Percentiles rank a stretch among this genome's conserved stretches.
These are phyloP conservation scores for Solanum megistacrolobum DNA, from an alignment of 257 asterid species.

Conservation along the genomic window DNA sequence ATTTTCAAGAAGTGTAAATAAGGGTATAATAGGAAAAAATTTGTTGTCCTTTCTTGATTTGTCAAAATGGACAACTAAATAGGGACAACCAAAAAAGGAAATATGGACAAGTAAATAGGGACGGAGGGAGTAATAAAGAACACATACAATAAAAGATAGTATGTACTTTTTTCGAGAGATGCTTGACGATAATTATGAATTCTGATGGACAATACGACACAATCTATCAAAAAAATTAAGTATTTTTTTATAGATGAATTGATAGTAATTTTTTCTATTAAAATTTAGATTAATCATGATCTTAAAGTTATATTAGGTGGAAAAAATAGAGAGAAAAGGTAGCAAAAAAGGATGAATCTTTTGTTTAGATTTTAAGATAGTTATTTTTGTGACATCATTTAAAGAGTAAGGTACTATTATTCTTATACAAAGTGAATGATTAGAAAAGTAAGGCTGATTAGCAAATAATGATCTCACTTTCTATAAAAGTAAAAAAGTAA, in stretches of 20 bases:
- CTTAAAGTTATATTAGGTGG: too few species aligned
- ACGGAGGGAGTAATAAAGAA: not conserved
- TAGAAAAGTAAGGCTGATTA: not conserved
- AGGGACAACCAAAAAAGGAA: too few species aligned
- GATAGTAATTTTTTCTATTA: not conserved
- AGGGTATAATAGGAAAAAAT: too few species aligned
- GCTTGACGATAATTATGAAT: not conserved
- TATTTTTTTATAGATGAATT: not conserved
- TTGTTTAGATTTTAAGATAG: not conserved
- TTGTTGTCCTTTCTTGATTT: too few species aligned
- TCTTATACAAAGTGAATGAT: not conserved
- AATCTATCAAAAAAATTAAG: not conserved
- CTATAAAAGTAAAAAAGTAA: not conserved
- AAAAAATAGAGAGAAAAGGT: not conserved
- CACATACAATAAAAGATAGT: not conserved
- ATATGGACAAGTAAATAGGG: too few species aligned
- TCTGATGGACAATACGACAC: too few species aligned
- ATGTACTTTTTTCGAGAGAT: not conserved
- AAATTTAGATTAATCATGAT: not conserved
- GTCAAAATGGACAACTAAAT: too few species aligned
- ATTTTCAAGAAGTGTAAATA: too few species aligned
- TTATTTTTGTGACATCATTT: not conserved
- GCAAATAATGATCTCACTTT: not conserved
- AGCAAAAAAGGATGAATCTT: not conserved
- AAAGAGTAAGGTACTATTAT: not conserved